phyloP scores from a whole-genome alignment of 2,329 filamentous ascomycete genomes.

The Penicillium sp. region DNA sequence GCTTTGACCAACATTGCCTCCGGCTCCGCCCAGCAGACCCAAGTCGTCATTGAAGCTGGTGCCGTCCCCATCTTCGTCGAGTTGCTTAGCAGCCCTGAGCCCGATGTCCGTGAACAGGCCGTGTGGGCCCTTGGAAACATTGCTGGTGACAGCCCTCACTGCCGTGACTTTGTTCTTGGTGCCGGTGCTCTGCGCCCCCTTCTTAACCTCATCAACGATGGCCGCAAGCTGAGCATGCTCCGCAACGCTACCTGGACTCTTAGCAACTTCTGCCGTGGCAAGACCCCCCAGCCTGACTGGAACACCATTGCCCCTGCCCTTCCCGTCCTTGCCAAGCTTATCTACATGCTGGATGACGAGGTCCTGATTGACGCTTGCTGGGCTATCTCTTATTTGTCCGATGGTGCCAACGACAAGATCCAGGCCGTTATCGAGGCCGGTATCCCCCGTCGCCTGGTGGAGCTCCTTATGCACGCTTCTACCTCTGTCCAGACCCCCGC shows the following conservation, averaged over 20 bases:
- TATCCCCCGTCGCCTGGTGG: constrained; percentile 92
- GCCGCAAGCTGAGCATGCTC: constrained; percentile 98
- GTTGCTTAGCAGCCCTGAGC: constrained; percentile 90
- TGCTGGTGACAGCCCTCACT: constrained; percentile 95
- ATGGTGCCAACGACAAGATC: constrained; percentile 98
- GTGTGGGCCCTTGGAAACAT: constrained; percentile 99
- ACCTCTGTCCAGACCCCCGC: constrained; percentile 98
- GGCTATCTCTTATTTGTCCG: constrained; percentile 98
- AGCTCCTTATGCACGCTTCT: constrained; percentile 96
- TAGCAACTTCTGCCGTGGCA: constrained; percentile 99
- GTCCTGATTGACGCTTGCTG: constrained; percentile 98
- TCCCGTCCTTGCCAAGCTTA: constrained; percentile 91
- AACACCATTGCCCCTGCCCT: constrained; percentile 90
- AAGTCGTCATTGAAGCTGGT: constrained; percentile 97
- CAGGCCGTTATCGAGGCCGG: constrained; percentile 98
- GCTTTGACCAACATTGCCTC: constrained; percentile 99
- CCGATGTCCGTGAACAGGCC: constrained; percentile 95
- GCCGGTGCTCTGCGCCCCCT: constrained; percentile 89
- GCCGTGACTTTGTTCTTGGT: constrained; percentile 92
- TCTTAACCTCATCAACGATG: constrained; percentile 86
- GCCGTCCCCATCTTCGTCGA: constrained; percentile 98
- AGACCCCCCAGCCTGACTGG: constrained; percentile 98
- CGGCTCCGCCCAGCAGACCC: constrained; percentile 93
- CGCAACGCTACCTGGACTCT: constrained; percentile 98
- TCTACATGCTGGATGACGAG: constrained; percentile 97